These are phyloP conservation scores for Triangularia setosa DNA, from an alignment of 2,329 filamentous ascomycete genomes.

Conservation along the genomic window DNA sequence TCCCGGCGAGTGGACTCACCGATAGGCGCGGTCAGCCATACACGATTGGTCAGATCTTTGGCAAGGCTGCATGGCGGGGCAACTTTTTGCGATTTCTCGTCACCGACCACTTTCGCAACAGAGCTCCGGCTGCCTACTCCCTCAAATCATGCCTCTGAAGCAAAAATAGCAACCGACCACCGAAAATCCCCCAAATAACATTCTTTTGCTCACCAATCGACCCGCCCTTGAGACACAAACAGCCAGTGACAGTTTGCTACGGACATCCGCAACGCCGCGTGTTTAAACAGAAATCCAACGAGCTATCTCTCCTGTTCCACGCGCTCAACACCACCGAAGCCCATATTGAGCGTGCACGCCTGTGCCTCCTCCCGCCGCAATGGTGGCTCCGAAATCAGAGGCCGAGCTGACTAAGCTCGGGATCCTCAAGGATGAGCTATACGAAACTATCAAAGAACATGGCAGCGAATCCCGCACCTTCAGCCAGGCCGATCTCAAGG, in stretches of 20 bases:
- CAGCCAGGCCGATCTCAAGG: constrained; percentile 55
- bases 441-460: constrained; percentile 51
- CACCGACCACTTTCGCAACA: constrained; percentile 7
- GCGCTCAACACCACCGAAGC: neutral
- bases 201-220: neutral
- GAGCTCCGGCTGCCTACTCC: neutral
- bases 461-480: constrained; percentile 48
- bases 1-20: neutral
- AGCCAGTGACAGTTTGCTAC: neutral
- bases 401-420: constrained; percentile 38
- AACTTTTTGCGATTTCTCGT: constrained; percentile 20
- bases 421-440: constrained; percentile 54
- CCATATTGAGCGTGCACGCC: neutral
- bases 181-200: neutral
- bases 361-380: neutral
- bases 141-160: neutral
- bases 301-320: neutral
- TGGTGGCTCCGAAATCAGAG: constrained; percentile 14
- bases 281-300: neutral
- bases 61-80: constrained; percentile 26
- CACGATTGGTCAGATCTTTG: neutral
- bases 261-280: neutral
- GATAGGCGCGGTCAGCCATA: neutral
- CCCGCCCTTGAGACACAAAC: neutral
- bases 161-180: neutral